Evolutionary conservation across 148 eudicot genomes (phyloP).

Genomic region (Cornus suecica): DNA sequence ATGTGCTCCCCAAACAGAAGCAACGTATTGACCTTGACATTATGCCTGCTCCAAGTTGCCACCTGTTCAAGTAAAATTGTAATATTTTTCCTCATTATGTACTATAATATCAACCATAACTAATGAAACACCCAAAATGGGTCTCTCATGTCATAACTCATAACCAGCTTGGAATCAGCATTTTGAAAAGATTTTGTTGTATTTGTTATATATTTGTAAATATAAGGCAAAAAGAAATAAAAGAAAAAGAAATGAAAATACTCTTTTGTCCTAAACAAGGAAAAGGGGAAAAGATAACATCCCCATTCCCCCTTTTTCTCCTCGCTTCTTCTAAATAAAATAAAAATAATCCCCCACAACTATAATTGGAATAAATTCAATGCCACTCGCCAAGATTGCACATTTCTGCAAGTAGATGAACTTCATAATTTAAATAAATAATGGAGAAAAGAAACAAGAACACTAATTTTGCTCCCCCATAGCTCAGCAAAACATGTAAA

Average conservation of each 20-base stretch:
- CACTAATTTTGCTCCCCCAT: background rate
- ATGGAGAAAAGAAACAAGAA: background rate
- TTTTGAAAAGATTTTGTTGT: background rate
- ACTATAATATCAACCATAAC: background rate
- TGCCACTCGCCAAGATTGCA: background rate
- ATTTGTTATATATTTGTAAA: background rate
- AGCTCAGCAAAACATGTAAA: background rate
- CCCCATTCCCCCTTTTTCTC: no score
- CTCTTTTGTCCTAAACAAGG: background rate
- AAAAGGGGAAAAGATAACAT: no score
- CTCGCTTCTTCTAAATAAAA: no score
- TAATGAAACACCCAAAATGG: background rate
- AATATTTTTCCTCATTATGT: background rate
- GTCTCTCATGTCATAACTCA: slow-evolving; percentile 3
- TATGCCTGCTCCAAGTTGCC: slow-evolving; percentile 85
- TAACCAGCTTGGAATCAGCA: background rate
- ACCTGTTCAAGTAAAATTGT: slow-evolving; percentile 45
- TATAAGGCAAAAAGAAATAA: background rate
- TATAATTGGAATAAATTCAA: background rate
- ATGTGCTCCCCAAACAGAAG: slow-evolving; percentile 91
- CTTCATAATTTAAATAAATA: no score
- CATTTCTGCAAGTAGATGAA: background rate
- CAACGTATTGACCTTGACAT: slow-evolving; percentile 63
- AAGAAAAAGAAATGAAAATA: background rate
- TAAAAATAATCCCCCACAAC: background rate